Evolutionary conservation across 2,329 filamentous ascomycete genomes (phyloP).

Genomic region (Talaromyces piceae): DNA sequence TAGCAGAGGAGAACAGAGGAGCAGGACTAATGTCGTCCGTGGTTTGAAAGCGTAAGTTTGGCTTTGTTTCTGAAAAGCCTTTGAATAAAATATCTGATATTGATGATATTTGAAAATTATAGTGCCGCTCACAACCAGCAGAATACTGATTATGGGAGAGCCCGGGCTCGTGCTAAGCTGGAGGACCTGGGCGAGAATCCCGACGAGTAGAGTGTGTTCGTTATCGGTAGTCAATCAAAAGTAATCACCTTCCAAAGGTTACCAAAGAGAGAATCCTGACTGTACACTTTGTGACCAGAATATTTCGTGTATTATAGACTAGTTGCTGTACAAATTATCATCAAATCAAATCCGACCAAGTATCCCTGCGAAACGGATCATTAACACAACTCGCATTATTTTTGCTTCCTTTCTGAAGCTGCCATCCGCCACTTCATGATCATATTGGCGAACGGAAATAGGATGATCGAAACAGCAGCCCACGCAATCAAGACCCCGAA

Average conservation of each 20-base stretch:
- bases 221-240: too few relatives aligned
- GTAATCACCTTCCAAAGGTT: too few relatives aligned
- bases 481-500: slow-evolving; percentile 52
- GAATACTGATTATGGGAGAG: slow-evolving; percentile 9
- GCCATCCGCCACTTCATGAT: slow-evolving; percentile 35
- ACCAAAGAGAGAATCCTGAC: not conserved
- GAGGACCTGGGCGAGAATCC: slow-evolving; percentile 9
- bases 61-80: not conserved
- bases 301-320: not conserved
- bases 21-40: slow-evolving; percentile 16
- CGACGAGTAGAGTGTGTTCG: slow-evolving; percentile 10
- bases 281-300: not conserved
- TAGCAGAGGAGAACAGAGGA: slow-evolving; percentile 11
- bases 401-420: not conserved
- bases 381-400: not conserved
- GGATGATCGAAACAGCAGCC: slow-evolving; percentile 41
- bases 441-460: slow-evolving; percentile 47
- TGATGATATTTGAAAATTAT: not conserved
- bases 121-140: slow-evolving; percentile 19
- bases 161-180: slow-evolving; percentile 8
- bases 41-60: slow-evolving; percentile 20
- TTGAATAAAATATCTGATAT: not conserved
- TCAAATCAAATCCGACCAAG: not conserved
- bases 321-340: not conserved
- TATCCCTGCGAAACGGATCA: not conserved